Base-by-base conservation (phyloP, 2,329 filamentous ascomycete genomes). In the Claviceps pazoutovae region DNA sequence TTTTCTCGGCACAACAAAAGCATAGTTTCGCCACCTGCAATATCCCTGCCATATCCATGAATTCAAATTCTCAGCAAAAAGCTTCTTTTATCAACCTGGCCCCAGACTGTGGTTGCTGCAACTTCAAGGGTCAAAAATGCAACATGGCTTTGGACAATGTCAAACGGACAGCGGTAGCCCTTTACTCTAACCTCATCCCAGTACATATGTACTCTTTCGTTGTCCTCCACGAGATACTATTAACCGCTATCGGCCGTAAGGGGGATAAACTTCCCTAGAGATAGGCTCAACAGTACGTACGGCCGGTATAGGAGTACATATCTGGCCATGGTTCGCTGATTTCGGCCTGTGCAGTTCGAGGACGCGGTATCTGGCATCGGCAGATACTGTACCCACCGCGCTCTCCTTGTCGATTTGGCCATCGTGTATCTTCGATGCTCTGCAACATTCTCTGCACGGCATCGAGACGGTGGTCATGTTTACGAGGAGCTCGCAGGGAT, bases 1-100 rank as follows among this genome's bases (percentile, higher is more conserved):
- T 49, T 38, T 52, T 44, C 46, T 49, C 51, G 21, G 46, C 51
- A 52, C 36, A 41, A 38, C 30, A 19, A 46, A 26, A 46, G 30
- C 19, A 13, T 21, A 9, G 30, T 17, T 23, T 19, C 19, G 45
- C 30, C 36, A 23, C 41, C 49, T 41, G 21, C 43, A 16, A 38
- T 19, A 23, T 39, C 34, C 17, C 14, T 26, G 42, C 8, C 41
- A 5, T 44, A 21, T 17, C 14, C 5, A 9, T 5, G 17, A 9
- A 9, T 21, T 34, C 30, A 34, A 11, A 34, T 34, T 34, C 4
- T 34, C 30, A 11, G 30, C 11, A 16, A 42, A 19, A 21, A 21
- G 39, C 17, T 30, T 36, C 45, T 47, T 13, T 23, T 45, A 13
- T 42, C 19, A 43, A 30, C 19, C n/a, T n/a, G 34, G 34, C 38